phyloP scores from a whole-genome alignment of 1,284 basidiomycete genomes.

The Puccinia horiana region DNA sequence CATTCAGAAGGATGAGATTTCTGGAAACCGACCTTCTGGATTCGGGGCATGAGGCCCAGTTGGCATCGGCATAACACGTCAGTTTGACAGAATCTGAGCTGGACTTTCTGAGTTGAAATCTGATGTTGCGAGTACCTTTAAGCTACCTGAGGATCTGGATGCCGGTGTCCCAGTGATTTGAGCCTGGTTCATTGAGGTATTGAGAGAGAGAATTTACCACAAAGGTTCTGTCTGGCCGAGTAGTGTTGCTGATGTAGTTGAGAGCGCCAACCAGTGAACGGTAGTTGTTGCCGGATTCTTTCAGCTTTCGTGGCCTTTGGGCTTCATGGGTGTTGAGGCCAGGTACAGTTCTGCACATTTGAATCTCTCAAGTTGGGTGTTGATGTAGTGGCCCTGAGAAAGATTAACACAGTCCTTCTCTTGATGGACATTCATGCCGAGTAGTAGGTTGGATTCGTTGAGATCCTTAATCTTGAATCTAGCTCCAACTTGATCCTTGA shows the following conservation, averaged over 20 bases:
- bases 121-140: conserved; percentile 53
- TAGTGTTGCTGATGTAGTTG: not conserved
- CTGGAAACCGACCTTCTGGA: conserved; percentile 57
- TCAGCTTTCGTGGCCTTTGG: no score
- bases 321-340: not conserved
- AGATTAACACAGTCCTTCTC: not conserved
- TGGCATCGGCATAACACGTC: conserved; percentile 61
- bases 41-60: conserved; percentile 59
- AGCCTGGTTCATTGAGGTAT: not conserved
- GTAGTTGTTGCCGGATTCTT: no score
- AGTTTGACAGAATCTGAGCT: conserved; percentile 50
- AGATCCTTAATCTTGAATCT: conserved; percentile 1
- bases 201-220: not conserved
- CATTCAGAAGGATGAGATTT: no score
- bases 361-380: not conserved
- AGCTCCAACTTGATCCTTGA: no score
- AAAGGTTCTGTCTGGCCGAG: no score
- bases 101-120: conserved; percentile 44
- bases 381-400: conserved; percentile 3
- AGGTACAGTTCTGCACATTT: not conserved
- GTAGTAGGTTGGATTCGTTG: not conserved
- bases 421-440: not conserved
- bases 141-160: not conserved
- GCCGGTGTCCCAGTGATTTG: not conserved
- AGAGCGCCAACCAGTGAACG: not conserved